phyloP scores from a whole-genome alignment of 176 grass and related monocot genomes.

The Phragmites australis region DNA sequence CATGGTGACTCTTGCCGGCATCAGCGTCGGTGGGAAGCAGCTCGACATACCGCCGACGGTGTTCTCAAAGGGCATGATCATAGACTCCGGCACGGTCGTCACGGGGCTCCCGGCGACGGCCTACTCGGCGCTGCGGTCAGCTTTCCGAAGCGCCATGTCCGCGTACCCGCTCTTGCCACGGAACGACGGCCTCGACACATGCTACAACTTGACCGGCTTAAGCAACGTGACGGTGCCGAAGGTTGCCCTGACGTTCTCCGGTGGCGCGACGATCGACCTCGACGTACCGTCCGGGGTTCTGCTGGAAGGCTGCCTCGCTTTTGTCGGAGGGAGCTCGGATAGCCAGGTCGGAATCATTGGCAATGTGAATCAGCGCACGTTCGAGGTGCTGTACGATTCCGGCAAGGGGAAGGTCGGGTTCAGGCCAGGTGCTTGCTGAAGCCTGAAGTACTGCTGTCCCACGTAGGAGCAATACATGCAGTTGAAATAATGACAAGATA shows the following conservation, averaged over 20 bases:
- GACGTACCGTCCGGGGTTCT: conserved; percentile 48
- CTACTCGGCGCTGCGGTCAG: conserved; percentile 50
- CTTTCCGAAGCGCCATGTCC: conserved; percentile 54
- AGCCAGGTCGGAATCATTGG: conserved; percentile 40
- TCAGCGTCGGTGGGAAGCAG: conserved; percentile 46
- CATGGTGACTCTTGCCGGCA: conserved; percentile 36
- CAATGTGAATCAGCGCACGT: conserved; percentile 69
- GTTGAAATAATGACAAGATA: background rate
- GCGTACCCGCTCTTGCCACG: conserved; percentile 32
- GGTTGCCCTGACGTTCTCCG: conserved; percentile 42
- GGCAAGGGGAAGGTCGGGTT: conserved; percentile 45
- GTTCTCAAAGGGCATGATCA: conserved; percentile 41
- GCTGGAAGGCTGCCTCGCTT: conserved; percentile 56
- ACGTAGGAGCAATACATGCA: background rate
- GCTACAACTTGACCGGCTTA: conserved; percentile 54
- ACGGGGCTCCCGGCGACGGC: conserved; percentile 45
- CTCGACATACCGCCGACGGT: conserved; percentile 27
- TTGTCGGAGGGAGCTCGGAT: background rate
- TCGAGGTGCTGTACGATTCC: conserved; percentile 59
- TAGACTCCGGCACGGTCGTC: conserved; percentile 64
- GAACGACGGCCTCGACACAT: conserved; percentile 30
- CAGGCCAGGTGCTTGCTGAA: conserved; percentile 40
- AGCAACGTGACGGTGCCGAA: conserved; percentile 42
- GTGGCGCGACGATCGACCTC: conserved; percentile 26
- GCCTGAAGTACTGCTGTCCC: background rate